phyloP scores from a whole-genome alignment of 192 early-diverging fungal species.

The Lobulomyces angularis region DNA sequence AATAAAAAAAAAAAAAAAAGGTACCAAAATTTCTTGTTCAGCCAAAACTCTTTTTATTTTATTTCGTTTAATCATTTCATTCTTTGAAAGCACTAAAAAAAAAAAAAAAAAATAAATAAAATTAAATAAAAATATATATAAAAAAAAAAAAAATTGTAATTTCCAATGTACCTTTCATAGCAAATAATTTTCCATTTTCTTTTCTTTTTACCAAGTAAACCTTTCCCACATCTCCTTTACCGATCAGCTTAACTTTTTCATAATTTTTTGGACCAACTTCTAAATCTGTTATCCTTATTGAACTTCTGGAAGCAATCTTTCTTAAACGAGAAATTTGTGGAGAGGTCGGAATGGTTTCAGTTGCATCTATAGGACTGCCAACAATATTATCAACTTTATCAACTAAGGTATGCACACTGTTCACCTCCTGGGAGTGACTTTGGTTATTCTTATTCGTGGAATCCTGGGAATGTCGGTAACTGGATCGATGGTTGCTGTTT shows the following conservation, averaged over 20 bases:
- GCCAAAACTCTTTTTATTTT: constrained; percentile 96
- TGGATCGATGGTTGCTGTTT: too few species aligned
- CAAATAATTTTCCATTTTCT: constrained; percentile 66
- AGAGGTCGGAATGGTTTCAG: too few species aligned
- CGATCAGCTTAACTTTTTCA: constrained; percentile 76
- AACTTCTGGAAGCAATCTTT: constrained; percentile 68
- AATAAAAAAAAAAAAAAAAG: background rate
- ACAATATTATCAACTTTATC: too few species aligned
- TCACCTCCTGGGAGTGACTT: too few species aligned
- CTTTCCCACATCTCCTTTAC: constrained; percentile 95
- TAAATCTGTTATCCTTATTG: constrained; percentile 65
- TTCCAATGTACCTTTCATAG: constrained; percentile 73
- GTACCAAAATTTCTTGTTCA: constrained; percentile 81
- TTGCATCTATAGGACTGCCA: too few species aligned
- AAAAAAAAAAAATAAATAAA: constrained; percentile 4
- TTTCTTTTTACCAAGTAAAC: constrained; percentile 87
- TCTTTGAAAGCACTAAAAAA: constrained; percentile 64
- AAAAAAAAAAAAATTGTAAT: background rate
- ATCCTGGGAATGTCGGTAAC: too few species aligned
- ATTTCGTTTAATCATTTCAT: constrained; percentile 95
- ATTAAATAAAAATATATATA: background rate
- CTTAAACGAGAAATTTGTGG: too few species aligned
- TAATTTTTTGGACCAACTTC: constrained; percentile 82
- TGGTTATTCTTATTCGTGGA: too few species aligned
- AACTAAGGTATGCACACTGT: too few species aligned